These are phyloP conservation scores for Candida railenensis DNA, from an alignment of 805 yeast genomes.

Conservation along the genomic window DNA sequence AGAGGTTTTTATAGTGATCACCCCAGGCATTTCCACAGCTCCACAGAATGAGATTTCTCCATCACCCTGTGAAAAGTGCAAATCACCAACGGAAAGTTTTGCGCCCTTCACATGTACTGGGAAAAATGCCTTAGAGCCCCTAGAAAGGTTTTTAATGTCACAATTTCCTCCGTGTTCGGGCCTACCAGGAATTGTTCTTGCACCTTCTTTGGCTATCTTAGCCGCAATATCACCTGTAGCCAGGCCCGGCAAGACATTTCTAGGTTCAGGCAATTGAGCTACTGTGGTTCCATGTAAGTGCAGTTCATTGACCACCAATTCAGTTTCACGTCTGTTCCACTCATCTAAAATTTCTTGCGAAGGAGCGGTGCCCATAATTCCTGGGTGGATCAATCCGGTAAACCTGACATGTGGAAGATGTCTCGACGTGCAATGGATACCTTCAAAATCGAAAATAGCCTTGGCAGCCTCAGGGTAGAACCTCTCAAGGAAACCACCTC, in stretches of 20 bases:
- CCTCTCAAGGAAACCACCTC: conserved; percentile 50
- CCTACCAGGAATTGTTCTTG: conserved; percentile 52
- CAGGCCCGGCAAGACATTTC: conserved; percentile 40
- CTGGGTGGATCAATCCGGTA: conserved; percentile 52
- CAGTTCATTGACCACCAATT: conserved; percentile 31
- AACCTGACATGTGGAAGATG: conserved; percentile 51
- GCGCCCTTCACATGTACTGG: conserved; percentile 51
- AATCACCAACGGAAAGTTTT: conserved; percentile 47
- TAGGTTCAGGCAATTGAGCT: conserved; percentile 41
- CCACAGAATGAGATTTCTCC: conserved; percentile 57
- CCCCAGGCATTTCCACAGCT: conserved; percentile 53
- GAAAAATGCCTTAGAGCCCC: conserved; percentile 49
- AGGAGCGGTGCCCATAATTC: conserved; percentile 53
- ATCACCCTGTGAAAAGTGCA: conserved; percentile 54
- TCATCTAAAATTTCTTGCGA: conserved; percentile 38
- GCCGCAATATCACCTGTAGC: conserved; percentile 26
- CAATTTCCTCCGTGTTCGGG: conserved; percentile 57
- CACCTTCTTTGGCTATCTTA: conserved; percentile 41
- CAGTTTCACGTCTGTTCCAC: conserved; percentile 46
- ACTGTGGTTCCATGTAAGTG: conserved; percentile 30
- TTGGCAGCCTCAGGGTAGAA: conserved; percentile 52
- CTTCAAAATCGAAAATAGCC: conserved; percentile 53
- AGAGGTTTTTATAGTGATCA: conserved; percentile 40
- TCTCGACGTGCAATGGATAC: conserved; percentile 48
- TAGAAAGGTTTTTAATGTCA: conserved; percentile 49